Evolutionary conservation across 2,329 filamentous ascomycete genomes (phyloP).

Genomic region (Aureobasidium subglaciale): DNA sequence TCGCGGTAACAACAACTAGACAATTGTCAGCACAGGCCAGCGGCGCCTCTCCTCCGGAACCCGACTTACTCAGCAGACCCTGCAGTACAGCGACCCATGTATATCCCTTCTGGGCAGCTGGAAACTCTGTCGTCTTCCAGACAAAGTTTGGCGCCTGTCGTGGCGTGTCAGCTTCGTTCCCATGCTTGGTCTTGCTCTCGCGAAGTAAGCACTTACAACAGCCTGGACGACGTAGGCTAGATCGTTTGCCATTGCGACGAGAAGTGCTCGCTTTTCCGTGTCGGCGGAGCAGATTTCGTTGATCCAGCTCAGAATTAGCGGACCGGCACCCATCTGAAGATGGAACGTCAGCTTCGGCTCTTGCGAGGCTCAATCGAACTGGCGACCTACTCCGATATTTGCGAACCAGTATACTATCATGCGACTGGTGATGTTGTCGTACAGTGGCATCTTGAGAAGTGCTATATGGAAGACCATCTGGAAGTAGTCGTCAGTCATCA

Average conservation of each 20-base stretch:
- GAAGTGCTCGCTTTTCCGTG: constrained; percentile 4
- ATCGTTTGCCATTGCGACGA: constrained; percentile 9
- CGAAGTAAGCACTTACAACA: neutral
- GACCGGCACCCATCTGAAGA: neutral
- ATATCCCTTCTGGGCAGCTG: neutral
- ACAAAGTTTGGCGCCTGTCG: constrained; percentile 7
- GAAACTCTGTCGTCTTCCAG: constrained; percentile 11
- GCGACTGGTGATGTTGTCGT: neutral
- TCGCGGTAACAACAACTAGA: constrained; percentile 2
- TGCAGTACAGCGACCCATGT: neutral
- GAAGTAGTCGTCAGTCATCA: neutral
- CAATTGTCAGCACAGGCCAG: neutral
- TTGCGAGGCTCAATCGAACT: neutral
- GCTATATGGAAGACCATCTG: constrained; percentile 6
- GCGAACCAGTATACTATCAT: constrained; percentile 7
- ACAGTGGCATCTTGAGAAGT: constrained; percentile 8
- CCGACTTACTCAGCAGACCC: constrained; percentile 6
- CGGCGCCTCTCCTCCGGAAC: too few species aligned
- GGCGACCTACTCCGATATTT: neutral
- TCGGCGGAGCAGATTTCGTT: constrained; percentile 7
- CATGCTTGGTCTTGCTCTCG: neutral
- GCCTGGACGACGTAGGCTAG: constrained; percentile 10
- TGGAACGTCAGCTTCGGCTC: neutral
- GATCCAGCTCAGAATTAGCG: constrained; percentile 8
- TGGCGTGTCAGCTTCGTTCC: neutral